Base-by-base conservation (phyloP, 176 grass and related monocot genomes). In the Calamus simplicifolius region DNA sequence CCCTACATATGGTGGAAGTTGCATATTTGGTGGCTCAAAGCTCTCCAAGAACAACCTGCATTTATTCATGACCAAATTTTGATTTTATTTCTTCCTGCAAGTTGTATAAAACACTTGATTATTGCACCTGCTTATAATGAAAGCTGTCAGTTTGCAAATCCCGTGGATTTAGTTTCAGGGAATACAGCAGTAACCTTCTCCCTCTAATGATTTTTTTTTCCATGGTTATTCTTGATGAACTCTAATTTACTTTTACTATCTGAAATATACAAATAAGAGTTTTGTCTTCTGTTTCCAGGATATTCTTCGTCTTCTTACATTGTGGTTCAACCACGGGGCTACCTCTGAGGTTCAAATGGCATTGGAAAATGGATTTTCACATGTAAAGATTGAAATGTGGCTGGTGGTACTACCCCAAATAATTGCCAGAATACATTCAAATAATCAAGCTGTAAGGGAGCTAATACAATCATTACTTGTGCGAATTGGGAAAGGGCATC, bases 361-460 rank as follows among this genome's bases (percentile, higher is more conserved):
- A 26, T 68, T 97, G 63, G 75, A 91, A 64, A 80, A 88, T 48
- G 92, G 92, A 50, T 97, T 97, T 91, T 72, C 29, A 63, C 87
- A 79, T 82, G 92, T 97, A 26, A 97, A 87, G 64, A 97, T 97
- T 75, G 92, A 97, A 79, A 90, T 97, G 87, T 97, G 92, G 92
- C 69, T 97, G 72, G 92, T 90, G 72, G 92, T 97, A 69, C 64
- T 97, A 27, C 92, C 92, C 12, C 92, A 97, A 79, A 97, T 97
- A 82, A 97, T 97, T 66, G 92, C 92, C 67, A 91, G 92, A 64
- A 97, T 97, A 75, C 92, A 97, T 81, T 97, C 87, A 56, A 97
- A 97, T 67, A 97, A 82, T 63, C 81, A 30, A 72, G 62, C 73
- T 69, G 92, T 97, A 64, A 90, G 86, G 84, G 92, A 91, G 82